Evolutionary conservation across 306 rosid genomes (phyloP), one percentile per base, ranked within the genome.

Genomic region (Ormosia emarginata): DNA sequence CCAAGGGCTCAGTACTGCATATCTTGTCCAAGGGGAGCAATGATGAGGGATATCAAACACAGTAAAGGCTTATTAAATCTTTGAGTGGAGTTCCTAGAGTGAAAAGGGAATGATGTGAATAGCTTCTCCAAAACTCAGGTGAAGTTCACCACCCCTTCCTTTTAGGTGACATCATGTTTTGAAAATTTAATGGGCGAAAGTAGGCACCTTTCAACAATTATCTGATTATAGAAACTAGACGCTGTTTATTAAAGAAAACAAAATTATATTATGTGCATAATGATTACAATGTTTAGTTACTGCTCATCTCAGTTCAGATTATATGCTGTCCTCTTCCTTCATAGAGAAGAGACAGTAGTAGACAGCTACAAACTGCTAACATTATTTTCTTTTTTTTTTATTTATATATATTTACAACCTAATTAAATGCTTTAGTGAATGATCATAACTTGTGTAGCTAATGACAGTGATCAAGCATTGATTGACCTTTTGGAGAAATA

Each of bases 1-100:
- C 86, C 80, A 89, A 92, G 88, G 98, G 99, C 57, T 85, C 99
- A 46, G 66, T 88, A 77, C 84, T 93, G 62, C 91, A 89, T 88
- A 78, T 95, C 77, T 67, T 90, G 81, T 91, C 97, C 53, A 90
- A 89, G 85, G 86, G 87, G 63, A 83, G 74, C 77, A 69, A 73
- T 82, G 92, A 86, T 72, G 91, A 91, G 74, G 93, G 79, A 63
- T 80, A 63, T 89, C 88, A 83, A 69, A 79, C 86, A 66, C 89
- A 79, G 72, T 79, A 79, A 84, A 84, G 47, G 57, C 56, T 33
- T 65, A 43, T 63, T 72, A 82, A 66, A 87, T 69, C 49, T 70
- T 65, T 15, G 71, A 57, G 77, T 79, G 63, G 58, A 71, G 33
- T 77, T 17, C 49, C 74, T 78, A 29, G 36, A 62, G 12, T 71